Base-by-base conservation (phyloP, 2,329 filamentous ascomycete genomes). In the Whalleya microplaca region DNA sequence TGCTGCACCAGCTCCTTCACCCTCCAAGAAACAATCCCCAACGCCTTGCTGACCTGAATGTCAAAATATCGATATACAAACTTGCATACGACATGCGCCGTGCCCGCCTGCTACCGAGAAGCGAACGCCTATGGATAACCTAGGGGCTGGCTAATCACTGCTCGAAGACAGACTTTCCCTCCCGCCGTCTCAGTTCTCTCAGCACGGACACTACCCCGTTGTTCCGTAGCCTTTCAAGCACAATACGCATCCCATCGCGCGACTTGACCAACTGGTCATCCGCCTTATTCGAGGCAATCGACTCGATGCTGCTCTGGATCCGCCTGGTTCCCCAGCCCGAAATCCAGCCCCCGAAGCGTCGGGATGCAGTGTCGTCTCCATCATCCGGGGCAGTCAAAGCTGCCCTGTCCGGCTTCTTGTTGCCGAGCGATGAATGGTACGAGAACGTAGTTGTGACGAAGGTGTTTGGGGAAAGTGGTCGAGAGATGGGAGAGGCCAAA, bases 181-280 rank as follows among this genome's bases (percentile, higher is more conserved):
- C 73, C 51, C 72, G 72, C 52, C 82, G 78, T 62, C 83, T 74
- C 48, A 82, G 77, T 69, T 86, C 84, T 32, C 67, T 56, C 12
- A 86, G 72, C 27, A 86, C 82, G 41, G 81, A 80, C 53, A 85
- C 81, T 54, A 85, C 78, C 27, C 83, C 81, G 41, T 79, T 83
- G 71, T 83, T 82, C 46, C 84, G 79, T 50, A 86, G 75, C 46
- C 90, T 80, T 73, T 92, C 89, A 20, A 95, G 79, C 8, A 95
- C 90, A 40, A 93, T 84, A 54, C 84, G 86, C 91, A 95, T 94
- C 47, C 91, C 91, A 71, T 93, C 89, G 48, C 89, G 86, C 64
- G 89, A 91, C 76, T 93, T 93, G 49, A 88, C 86, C 66, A 94
- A 82, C 70, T 91, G 89, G 66, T 89, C 88, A 63, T 88, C 84